phyloP scores from a whole-genome alignment of 129 eudicot species.

The Pseudognaphalium luteoalbum region DNA sequence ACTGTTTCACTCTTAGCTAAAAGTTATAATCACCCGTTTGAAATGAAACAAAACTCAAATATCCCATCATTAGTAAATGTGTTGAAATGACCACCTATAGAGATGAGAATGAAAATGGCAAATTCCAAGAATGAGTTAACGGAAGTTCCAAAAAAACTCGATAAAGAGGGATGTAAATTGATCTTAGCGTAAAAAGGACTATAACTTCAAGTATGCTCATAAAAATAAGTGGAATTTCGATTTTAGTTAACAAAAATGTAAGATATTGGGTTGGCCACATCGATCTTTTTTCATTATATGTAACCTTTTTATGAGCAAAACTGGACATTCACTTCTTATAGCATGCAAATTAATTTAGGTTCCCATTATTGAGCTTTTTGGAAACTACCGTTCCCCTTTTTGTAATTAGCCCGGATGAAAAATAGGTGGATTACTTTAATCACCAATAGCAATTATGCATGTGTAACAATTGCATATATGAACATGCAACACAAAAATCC shows the following conservation, averaged over 20 bases:
- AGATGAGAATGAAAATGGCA: neutral
- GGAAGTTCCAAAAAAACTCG: neutral
- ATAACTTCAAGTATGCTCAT: neutral
- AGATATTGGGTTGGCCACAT: neutral
- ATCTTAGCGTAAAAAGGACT: neutral
- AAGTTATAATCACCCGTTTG: neutral
- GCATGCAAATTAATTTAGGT: neutral
- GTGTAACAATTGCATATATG: neutral
- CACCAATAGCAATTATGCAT: neutral
- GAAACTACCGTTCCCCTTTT: neutral
- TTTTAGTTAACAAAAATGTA: neutral
- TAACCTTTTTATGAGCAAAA: neutral
- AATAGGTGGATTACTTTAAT: conserved; percentile 18
- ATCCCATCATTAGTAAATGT: neutral
- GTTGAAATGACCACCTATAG: conserved; percentile 16
- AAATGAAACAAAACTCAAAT: conserved; percentile 17
- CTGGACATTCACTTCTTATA: neutral
- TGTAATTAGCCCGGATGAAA: neutral
- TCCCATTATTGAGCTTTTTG: neutral
- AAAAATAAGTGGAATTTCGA: too few relatives aligned
- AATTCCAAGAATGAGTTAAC: neutral
- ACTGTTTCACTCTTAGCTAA: neutral
- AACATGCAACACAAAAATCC: neutral
- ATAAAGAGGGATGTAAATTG: neutral
- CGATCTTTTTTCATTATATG: neutral